Evolutionary conservation across 1,284 basidiomycete genomes (phyloP).

Genomic region (Cutaneotrichosporon cavernicola): DNA sequence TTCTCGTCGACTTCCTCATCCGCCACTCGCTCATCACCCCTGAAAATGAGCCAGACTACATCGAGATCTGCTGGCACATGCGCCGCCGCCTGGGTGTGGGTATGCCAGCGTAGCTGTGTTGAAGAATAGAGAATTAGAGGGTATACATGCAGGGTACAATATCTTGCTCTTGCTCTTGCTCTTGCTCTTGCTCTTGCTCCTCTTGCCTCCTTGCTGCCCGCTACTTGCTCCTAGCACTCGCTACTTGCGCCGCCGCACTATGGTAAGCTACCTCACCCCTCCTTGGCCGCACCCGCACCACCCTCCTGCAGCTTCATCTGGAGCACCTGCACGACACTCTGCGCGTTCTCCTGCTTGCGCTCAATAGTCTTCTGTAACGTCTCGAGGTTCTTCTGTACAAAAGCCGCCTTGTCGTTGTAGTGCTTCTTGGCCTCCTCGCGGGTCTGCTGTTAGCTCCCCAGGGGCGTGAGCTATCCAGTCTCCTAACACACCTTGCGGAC

Average conservation of each 20-base stretch:
- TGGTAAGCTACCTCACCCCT: background rate
- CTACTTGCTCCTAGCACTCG: background rate
- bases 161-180: background rate
- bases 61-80: conserved; percentile 47
- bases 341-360: conserved; percentile 85
- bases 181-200: background rate
- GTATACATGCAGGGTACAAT: conserved; percentile 30
- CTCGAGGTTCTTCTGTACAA: conserved; percentile 74
- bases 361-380: conserved; percentile 78
- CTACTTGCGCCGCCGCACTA: background rate
- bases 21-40: conserved; percentile 58
- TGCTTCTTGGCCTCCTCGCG: conserved; percentile 74
- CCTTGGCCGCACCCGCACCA: conserved; percentile 19
- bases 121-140: conserved; percentile 5
- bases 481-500: conserved; percentile 74
- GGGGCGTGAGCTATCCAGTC: background rate
- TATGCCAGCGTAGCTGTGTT: conserved; percentile 26
- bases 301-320: conserved; percentile 66
- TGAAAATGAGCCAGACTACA: conserved; percentile 54
- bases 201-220: background rate
- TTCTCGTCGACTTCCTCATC: conserved; percentile 60
- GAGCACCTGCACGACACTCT: conserved; percentile 68
- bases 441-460: conserved; percentile 58
- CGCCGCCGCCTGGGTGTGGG: conserved; percentile 43
- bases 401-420: conserved; percentile 73